phyloP scores from a whole-genome alignment of 192 early-diverging fungal genomes.

The Phlyctochytrium planicorne region DNA sequence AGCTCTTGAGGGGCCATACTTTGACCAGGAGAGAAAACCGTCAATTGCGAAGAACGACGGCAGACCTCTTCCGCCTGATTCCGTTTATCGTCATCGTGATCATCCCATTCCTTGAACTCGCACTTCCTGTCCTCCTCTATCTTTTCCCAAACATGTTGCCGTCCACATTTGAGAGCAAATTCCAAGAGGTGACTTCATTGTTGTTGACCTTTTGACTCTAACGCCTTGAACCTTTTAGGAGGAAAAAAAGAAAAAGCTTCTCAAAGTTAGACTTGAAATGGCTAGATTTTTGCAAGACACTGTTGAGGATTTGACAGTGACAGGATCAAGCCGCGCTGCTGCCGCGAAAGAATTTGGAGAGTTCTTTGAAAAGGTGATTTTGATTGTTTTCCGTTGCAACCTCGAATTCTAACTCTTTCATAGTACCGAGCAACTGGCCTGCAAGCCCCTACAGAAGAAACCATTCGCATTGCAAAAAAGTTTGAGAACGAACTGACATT shows the following conservation, averaged over 20 bases:
- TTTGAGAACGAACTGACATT: slow-evolving; percentile 94
- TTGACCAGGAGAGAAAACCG: slow-evolving; percentile 83
- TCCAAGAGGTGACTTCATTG: slow-evolving; percentile 55
- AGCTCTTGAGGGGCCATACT: slow-evolving; percentile 71
- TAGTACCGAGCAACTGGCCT: slow-evolving; percentile 81
- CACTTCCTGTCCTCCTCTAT: slow-evolving; percentile 85
- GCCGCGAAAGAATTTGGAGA: slow-evolving; percentile 71
- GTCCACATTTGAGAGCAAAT: slow-evolving; percentile 92
- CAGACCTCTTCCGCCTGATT: slow-evolving; percentile 82
- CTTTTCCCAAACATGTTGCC: slow-evolving; percentile 98
- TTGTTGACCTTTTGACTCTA: slow-evolving; percentile 1
- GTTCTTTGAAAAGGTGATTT: slow-evolving; percentile 70
- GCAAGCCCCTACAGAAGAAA: slow-evolving; percentile 77
- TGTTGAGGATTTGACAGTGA: slow-evolving; percentile 78
- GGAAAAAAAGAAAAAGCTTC: slow-evolving; percentile 89
- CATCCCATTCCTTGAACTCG: slow-evolving; percentile 94
- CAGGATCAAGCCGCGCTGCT: slow-evolving; percentile 41
- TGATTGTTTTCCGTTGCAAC: slow-evolving; percentile 26
- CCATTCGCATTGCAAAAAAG: slow-evolving; percentile 78
- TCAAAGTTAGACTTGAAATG: slow-evolving; percentile 92
- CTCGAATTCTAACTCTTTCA: slow-evolving; percentile 13
- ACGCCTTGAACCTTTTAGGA: slow-evolving; percentile 53
- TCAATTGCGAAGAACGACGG: slow-evolving; percentile 84
- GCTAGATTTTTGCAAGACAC: slow-evolving; percentile 95
- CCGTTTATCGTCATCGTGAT: slow-evolving; percentile 90